These are phyloP conservation scores for Aspergillus carbonarius DNA, from an alignment of 2,329 filamentous ascomycete genomes.

Conservation along the genomic window DNA sequence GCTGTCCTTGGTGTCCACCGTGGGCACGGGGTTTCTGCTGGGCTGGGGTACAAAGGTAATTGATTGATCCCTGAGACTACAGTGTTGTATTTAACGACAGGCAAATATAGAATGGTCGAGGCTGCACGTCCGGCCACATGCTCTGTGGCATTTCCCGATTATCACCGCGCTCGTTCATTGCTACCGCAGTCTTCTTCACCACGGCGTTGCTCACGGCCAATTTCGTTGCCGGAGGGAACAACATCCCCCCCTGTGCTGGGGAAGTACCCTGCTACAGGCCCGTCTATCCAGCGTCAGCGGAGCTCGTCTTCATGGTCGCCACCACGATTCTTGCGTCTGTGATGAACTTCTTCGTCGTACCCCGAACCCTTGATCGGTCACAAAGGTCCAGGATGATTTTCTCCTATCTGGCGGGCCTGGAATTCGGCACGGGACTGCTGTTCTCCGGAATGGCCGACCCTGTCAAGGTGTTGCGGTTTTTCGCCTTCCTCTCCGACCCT, in stretches of 20 bases:
- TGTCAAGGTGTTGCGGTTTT: slow-evolving; percentile 52
- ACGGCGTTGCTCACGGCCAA: slow-evolving; percentile 46
- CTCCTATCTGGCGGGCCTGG: slow-evolving; percentile 48
- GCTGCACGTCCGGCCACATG: slow-evolving; percentile 58
- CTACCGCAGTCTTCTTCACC: slow-evolving; percentile 47
- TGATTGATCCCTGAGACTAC: slow-evolving; percentile 1
- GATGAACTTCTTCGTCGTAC: slow-evolving; percentile 37
- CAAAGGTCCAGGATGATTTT: slow-evolving; percentile 37
- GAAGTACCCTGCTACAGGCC: slow-evolving; percentile 48
- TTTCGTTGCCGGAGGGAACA: slow-evolving; percentile 31
- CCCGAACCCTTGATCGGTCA: slow-evolving; percentile 29
- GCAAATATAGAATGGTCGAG: slow-evolving; percentile 42
- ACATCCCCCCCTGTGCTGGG: slow-evolving; percentile 41
- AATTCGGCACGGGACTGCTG: slow-evolving; percentile 53
- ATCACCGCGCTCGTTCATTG: slow-evolving; percentile 50
- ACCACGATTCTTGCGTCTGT: slow-evolving; percentile 30
- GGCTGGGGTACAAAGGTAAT: slow-evolving; percentile 55
- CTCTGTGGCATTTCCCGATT: slow-evolving; percentile 53
- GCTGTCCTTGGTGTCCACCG: slow-evolving; percentile 37
- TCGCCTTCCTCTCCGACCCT: slow-evolving; percentile 44
- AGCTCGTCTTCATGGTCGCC: slow-evolving; percentile 36
- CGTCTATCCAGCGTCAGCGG: slow-evolving; percentile 41
- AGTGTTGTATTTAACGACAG: background rate
- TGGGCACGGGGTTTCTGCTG: slow-evolving; percentile 46
- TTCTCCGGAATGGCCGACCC: slow-evolving; percentile 54